These are phyloP conservation scores for Candida silvicultrix DNA, from an alignment of 805 yeast genomes.

Conservation along the genomic window DNA sequence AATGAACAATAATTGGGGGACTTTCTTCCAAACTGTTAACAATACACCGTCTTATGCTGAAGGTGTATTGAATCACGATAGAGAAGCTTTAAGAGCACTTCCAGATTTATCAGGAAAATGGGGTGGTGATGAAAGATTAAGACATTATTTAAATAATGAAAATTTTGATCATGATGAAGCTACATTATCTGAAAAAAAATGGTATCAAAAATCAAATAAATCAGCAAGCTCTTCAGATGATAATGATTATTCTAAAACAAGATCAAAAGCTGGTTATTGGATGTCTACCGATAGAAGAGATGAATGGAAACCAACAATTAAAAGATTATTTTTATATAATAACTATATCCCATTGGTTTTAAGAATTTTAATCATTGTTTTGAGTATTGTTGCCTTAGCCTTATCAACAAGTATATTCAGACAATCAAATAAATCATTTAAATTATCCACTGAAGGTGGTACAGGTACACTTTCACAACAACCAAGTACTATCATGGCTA, in stretches of 20 bases:
- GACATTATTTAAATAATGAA: constrained; percentile 39
- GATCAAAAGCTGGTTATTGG: constrained; percentile 63
- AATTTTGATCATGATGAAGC: constrained; percentile 6
- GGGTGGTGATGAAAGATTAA: constrained; percentile 67
- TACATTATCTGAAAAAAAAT: constrained; percentile 3
- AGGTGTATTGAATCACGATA: constrained; percentile 16
- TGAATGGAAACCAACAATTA: constrained; percentile 57
- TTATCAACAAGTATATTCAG: constrained; percentile 57
- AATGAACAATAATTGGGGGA: constrained; percentile 43
- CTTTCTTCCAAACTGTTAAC: constrained; percentile 40
- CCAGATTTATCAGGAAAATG: constrained; percentile 47
- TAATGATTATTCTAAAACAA: constrained; percentile 31
- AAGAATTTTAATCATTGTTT: constrained; percentile 50
- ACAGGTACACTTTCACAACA: constrained; percentile 49
- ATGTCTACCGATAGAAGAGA: constrained; percentile 56
- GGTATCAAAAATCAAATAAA: constrained; percentile 3
- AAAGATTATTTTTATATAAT: constrained; percentile 57
- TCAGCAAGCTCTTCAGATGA: constrained; percentile 9
- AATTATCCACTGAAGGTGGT: constrained; percentile 8
- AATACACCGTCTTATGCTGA: constrained; percentile 32
- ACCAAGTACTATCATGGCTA: constrained; percentile 90
- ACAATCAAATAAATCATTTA: constrained; percentile 24
- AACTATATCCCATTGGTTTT: constrained; percentile 78
- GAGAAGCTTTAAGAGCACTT: constrained; percentile 21
- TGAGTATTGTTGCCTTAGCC: constrained; percentile 65